Percentiles rank a stretch among this genome's conserved stretches.
Evolutionary conservation across 2,329 filamentous ascomycete species (phyloP).

Genomic region (Alternaria angustiovoidea): DNA sequence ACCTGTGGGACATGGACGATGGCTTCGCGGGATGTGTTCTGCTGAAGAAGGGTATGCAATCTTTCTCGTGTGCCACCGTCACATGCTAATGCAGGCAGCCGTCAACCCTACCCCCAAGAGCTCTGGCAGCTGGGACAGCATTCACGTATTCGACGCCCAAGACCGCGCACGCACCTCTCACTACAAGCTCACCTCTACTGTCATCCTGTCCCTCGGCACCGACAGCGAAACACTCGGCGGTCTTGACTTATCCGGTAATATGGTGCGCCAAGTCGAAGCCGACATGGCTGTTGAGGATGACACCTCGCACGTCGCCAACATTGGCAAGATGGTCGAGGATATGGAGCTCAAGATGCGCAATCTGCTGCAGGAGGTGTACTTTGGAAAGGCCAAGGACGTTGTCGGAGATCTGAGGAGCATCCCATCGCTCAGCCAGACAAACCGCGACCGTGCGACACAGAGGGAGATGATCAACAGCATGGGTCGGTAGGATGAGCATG

Average conservation of each 20-base stretch:
- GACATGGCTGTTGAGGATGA: slow-evolving; percentile 90
- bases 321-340: slow-evolving; percentile 90
- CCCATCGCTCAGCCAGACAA: slow-evolving; percentile 81
- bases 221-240: slow-evolving; percentile 74
- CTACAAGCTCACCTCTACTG: slow-evolving; percentile 97
- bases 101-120: slow-evolving; percentile 71
- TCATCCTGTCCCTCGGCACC: slow-evolving; percentile 87
- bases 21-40: slow-evolving; percentile 96
- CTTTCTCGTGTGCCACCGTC: neutral
- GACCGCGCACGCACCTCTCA: slow-evolving; percentile 91
- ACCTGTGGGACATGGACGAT: slow-evolving; percentile 98
- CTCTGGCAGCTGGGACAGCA: slow-evolving; percentile 93
- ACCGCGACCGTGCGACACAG: slow-evolving; percentile 83
- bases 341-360: slow-evolving; percentile 99
- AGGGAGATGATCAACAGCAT: slow-evolving; percentile 80
- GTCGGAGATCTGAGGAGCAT: slow-evolving; percentile 94
- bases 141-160: slow-evolving; percentile 97
- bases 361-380: slow-evolving; percentile 97
- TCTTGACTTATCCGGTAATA: slow-evolving; percentile 94
- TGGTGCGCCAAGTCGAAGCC: slow-evolving; percentile 95
- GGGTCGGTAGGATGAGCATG: slow-evolving; percentile 33
- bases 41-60: slow-evolving; percentile 82
- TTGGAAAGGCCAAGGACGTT: slow-evolving; percentile 98
- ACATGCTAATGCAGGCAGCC: slow-evolving; percentile 57
- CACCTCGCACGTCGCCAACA: slow-evolving; percentile 92